A percentile compares a stretch with the other conserved stretches of the same genome.
These are phyloP conservation scores for Amanita exitialis DNA, from an alignment of 768 basidiomycete species.

Conservation along the genomic window DNA sequence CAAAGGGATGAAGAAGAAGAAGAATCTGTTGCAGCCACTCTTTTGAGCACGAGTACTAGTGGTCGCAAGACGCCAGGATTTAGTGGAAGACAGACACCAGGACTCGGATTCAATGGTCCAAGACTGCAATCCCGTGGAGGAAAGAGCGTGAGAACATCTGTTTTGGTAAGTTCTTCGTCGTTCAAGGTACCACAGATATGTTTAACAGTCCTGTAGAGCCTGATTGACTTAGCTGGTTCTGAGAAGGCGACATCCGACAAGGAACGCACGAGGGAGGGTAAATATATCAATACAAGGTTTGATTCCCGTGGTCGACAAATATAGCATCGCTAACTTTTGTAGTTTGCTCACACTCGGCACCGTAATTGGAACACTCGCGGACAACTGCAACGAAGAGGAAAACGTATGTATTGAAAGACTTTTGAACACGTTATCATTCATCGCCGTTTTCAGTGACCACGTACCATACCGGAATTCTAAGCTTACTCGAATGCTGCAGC, in stretches of 20 bases:
- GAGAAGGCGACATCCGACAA: conserved; percentile 95
- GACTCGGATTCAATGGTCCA: conserved; percentile 33
- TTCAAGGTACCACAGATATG: not conserved
- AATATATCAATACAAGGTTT: conserved; percentile 89
- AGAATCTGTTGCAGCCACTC: conserved; percentile 9
- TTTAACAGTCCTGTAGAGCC: conserved; percentile 38
- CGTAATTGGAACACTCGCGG: conserved; percentile 86
- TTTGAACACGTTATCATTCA: not conserved
- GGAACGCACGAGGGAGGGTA: conserved; percentile 91
- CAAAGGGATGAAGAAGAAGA: conserved; percentile 11
- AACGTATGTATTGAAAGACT: conserved; percentile 27
- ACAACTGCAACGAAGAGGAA: conserved; percentile 76
- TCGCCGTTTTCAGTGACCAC: conserved; percentile 48
- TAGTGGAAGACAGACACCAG: conserved; percentile 32
- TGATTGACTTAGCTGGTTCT: conserved; percentile 94
- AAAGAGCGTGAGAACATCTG: conserved; percentile 68
- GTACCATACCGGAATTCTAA: conserved; percentile 95
- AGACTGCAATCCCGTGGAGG: conserved; percentile 71
- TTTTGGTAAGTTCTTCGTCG: conserved; percentile 39
- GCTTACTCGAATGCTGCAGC: conserved; percentile 88
- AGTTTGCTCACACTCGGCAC: conserved; percentile 88
- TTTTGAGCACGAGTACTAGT: conserved; percentile 1
- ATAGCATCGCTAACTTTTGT: conserved; percentile 3
- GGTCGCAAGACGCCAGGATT: conserved; percentile 37
- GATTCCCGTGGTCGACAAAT: conserved; percentile 2